phyloP scores from a whole-genome alignment of 768 basidiomycete species.

The Daedalea quercina region DNA sequence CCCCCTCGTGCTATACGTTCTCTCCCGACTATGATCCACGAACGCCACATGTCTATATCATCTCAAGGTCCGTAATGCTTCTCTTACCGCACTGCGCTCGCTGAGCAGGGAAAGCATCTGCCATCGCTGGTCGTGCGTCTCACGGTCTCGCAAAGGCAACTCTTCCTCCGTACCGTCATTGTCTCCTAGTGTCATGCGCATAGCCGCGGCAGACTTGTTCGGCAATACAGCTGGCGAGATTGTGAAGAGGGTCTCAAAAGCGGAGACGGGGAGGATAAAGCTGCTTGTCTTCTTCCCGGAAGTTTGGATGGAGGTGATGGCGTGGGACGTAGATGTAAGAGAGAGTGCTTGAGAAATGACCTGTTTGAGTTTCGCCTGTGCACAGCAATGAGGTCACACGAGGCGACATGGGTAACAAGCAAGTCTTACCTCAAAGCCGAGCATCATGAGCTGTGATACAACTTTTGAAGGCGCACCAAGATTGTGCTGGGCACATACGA shows the following conservation, averaged over 20 bases:
- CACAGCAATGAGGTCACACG: background rate
- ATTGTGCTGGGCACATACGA: slow-evolving; percentile 76
- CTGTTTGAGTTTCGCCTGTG: slow-evolving; percentile 75
- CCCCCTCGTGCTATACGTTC: background rate
- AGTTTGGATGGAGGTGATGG: slow-evolving; percentile 69
- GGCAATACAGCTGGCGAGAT: slow-evolving; percentile 73
- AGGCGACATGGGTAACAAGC: background rate
- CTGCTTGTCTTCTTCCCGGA: slow-evolving; percentile 33
- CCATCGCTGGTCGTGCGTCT: slow-evolving; percentile 66
- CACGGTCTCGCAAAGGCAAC: slow-evolving; percentile 44
- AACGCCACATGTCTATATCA: background rate
- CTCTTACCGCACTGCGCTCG: slow-evolving; percentile 67
- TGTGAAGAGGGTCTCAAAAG: slow-evolving; percentile 75
- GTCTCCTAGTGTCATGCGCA: slow-evolving; percentile 56
- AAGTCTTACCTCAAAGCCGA: slow-evolving; percentile 66
- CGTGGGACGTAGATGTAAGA: slow-evolving; percentile 67
- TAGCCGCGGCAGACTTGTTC: slow-evolving; percentile 70
- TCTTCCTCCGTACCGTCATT: slow-evolving; percentile 46
- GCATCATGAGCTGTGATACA: slow-evolving; percentile 64
- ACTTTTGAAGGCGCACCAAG: slow-evolving; percentile 51
- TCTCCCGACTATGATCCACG: background rate
- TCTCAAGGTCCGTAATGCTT: slow-evolving; percentile 37
- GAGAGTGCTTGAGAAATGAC: slow-evolving; percentile 77
- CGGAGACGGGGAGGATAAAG: slow-evolving; percentile 51
- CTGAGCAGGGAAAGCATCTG: slow-evolving; percentile 71